phyloP scores from a whole-genome alignment of 176 grass and related monocot genomes.

The Oropetium thomaeum region DNA sequence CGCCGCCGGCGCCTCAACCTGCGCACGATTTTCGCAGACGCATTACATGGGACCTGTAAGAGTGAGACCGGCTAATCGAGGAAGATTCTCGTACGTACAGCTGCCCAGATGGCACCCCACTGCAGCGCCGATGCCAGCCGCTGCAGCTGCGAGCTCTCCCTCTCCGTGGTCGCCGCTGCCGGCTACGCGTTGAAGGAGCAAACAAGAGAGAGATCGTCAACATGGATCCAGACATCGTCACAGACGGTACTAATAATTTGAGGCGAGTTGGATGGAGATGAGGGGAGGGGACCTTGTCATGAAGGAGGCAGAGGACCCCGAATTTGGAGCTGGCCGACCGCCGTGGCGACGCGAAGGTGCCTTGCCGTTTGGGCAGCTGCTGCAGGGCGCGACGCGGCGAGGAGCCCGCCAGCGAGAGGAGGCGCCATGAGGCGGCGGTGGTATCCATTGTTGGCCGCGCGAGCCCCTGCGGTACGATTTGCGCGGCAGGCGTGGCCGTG shows the following conservation, averaged over 20 bases:
- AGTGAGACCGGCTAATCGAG: background rate
- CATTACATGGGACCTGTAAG: background rate
- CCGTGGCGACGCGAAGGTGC: background rate
- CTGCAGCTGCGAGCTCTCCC: slow-evolving; percentile 36
- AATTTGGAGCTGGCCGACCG: slow-evolving; percentile 16
- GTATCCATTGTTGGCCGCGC: slow-evolving; percentile 18
- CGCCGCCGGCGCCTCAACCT: slow-evolving; percentile 66
- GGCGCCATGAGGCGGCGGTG: slow-evolving; percentile 42
- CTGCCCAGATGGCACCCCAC: slow-evolving; percentile 58
- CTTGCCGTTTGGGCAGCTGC: background rate
- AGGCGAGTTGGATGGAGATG: background rate
- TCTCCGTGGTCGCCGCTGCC: background rate
- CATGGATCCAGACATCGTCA: background rate
- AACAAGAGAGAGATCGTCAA: background rate
- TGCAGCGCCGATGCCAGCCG: slow-evolving; percentile 51
- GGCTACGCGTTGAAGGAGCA: slow-evolving; percentile 12
- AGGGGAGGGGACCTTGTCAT: slow-evolving; percentile 34
- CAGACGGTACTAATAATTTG: background rate
- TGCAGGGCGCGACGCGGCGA: background rate
- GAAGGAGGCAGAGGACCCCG: slow-evolving; percentile 41
- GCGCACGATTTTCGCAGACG: background rate
- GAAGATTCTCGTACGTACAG: slow-evolving; percentile 35
- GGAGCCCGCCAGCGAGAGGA: slow-evolving; percentile 27
- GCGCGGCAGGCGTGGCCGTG: slow-evolving; percentile 12
- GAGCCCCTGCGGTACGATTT: background rate